Evolutionary conservation across 345 rosid genomes (phyloP).

Genomic region (thale cress (Arabidopsis thaliana)): DNA sequence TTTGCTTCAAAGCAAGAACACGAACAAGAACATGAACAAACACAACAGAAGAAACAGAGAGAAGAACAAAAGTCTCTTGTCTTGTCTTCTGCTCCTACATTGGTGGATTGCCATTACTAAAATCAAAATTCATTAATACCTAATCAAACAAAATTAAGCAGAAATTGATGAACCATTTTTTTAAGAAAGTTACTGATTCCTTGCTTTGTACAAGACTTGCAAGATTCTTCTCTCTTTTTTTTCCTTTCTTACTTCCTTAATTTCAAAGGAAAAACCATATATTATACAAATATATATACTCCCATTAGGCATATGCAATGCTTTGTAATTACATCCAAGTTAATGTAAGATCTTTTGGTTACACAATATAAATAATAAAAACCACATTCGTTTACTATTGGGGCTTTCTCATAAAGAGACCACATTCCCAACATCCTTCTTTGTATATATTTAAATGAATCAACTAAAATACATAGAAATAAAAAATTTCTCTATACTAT

Average conservation of each 20-base stretch:
- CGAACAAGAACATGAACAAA: slow-evolving; percentile 49
- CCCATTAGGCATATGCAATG: slow-evolving; percentile 32
- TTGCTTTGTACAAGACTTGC: slow-evolving; percentile 43
- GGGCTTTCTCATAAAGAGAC: background rate
- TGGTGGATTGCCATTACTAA: slow-evolving; percentile 99
- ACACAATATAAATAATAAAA: background rate
- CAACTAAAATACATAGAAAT: background rate
- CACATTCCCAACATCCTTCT: background rate
- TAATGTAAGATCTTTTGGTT: slow-evolving; percentile 8
- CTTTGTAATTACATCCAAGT: slow-evolving; percentile 31
- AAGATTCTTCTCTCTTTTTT: slow-evolving; percentile 24
- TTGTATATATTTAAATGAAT: background rate
- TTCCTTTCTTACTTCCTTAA: background rate
- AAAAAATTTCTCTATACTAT: background rate
- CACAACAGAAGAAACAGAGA: slow-evolving; percentile 44
- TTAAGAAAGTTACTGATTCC: slow-evolving; percentile 32
- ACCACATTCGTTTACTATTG: background rate
- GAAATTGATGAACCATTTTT: slow-evolving; percentile 32
- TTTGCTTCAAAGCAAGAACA: slow-evolving; percentile 66
- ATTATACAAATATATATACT: slow-evolving; percentile 20
- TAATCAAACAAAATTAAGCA: slow-evolving; percentile 3
- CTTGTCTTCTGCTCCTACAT: slow-evolving; percentile 74
- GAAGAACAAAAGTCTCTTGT: slow-evolving; percentile 58
- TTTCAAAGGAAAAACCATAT: slow-evolving; percentile 31
- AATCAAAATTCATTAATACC: background rate